phyloP scores from a whole-genome alignment of 495 filamentous ascomycete species.

The Astrothelium macrocarpum region DNA sequence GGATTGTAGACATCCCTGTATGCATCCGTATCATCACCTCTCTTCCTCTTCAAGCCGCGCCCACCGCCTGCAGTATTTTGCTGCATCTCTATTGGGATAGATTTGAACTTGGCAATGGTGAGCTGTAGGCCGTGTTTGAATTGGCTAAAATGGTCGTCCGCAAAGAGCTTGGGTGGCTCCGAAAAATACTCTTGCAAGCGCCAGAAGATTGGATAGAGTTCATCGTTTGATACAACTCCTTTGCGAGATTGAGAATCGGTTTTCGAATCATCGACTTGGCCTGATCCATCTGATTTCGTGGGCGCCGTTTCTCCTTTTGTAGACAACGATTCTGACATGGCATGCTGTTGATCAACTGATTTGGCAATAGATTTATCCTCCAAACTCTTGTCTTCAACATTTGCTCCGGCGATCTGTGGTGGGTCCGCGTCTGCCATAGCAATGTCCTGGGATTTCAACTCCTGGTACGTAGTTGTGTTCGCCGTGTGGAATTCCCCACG shows the following conservation, averaged over 20 bases:
- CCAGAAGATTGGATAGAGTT: slow-evolving; percentile 91
- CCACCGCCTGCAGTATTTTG: slow-evolving; percentile 49
- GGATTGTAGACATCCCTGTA: slow-evolving; percentile 79
- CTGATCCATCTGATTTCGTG: slow-evolving; percentile 20
- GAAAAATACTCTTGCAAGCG: slow-evolving; percentile 83
- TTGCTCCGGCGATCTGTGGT: slow-evolving; percentile 19
- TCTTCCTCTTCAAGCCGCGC: slow-evolving; percentile 64
- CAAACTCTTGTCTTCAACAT: slow-evolving; percentile 12
- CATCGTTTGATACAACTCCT: slow-evolving; percentile 51
- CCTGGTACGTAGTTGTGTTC: slow-evolving; percentile 84
- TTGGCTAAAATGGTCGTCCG: slow-evolving; percentile 53
- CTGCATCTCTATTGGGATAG: slow-evolving; percentile 60
- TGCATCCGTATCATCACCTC: slow-evolving; percentile 46
- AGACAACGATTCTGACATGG: slow-evolving; percentile 13
- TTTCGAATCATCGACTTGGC: slow-evolving; percentile 3
- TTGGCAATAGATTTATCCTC: slow-evolving; percentile 10
- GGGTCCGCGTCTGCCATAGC: slow-evolving; percentile 45
- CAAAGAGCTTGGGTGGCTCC: slow-evolving; percentile 74
- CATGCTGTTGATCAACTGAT: slow-evolving; percentile 11
- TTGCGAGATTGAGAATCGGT: slow-evolving; percentile 28
- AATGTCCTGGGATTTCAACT: slow-evolving; percentile 34
- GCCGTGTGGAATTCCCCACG: slow-evolving; percentile 93
- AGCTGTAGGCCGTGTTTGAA: slow-evolving; percentile 72
- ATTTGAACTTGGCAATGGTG: slow-evolving; percentile 70
- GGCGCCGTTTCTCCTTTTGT: slow-evolving; percentile 19